phyloP scores from a whole-genome alignment of 495 filamentous ascomycete species.

The Hypoxylon intermedium region DNA sequence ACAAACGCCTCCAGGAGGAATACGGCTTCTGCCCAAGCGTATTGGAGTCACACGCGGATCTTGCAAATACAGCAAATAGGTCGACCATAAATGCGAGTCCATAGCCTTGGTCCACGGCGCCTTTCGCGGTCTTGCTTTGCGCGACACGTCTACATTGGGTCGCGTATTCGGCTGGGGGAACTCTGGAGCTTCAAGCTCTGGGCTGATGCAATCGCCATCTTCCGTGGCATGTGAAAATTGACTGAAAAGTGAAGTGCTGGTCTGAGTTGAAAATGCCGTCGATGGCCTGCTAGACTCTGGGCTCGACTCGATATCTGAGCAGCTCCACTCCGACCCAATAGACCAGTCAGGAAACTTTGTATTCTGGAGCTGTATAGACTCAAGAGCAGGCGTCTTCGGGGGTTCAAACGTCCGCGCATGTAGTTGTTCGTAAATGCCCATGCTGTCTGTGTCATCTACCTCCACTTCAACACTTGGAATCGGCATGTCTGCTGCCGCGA shows the following conservation, averaged over 20 bases:
- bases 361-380: slow-evolving; percentile 42
- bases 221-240: slow-evolving; percentile 56
- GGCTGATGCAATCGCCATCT: slow-evolving; percentile 52
- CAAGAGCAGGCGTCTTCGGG: slow-evolving; percentile 56
- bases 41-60: slow-evolving; percentile 95
- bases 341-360: slow-evolving; percentile 57
- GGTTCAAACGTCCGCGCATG: slow-evolving; percentile 47
- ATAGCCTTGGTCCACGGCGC: slow-evolving; percentile 83
- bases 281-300: slow-evolving; percentile 60
- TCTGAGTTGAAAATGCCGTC: slow-evolving; percentile 57
- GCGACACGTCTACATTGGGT: slow-evolving; percentile 4
- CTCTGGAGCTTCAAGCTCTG: slow-evolving; percentile 49
- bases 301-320: slow-evolving; percentile 54
- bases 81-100: slow-evolving; percentile 93
- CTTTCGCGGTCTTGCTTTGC: slow-evolving; percentile 47
- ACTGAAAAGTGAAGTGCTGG: slow-evolving; percentile 57
- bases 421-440: slow-evolving; percentile 36
- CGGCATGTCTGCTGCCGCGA: slow-evolving; percentile 62
- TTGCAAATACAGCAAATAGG: slow-evolving; percentile 84
- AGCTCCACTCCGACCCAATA: slow-evolving; percentile 51
- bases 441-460: slow-evolving; percentile 42
- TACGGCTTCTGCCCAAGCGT: slow-evolving; percentile 82
- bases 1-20: slow-evolving; percentile 89
- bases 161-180: slow-evolving; percentile 22
- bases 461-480: slow-evolving; percentile 61